Percentiles rank a stretch among this genome's conserved stretches.
phyloP scores from a whole-genome alignment of 2,329 filamentous ascomycete species.

The Cytospora piceae region DNA sequence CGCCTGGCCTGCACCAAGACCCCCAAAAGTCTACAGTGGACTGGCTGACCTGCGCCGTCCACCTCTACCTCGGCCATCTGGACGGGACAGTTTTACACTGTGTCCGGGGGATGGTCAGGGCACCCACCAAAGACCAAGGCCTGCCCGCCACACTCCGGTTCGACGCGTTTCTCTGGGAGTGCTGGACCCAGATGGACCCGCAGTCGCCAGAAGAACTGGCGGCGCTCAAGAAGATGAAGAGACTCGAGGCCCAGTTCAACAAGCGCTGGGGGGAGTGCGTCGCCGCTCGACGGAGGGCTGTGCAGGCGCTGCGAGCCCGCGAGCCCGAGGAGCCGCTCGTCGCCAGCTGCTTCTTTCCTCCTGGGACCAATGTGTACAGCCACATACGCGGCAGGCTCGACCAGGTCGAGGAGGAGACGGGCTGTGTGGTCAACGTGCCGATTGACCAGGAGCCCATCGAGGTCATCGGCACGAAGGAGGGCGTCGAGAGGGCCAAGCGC shows the following conservation, averaged over 20 bases:
- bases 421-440: neutral
- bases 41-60: slow-evolving; percentile 7
- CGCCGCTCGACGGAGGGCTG: neutral
- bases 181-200: neutral
- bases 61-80: neutral
- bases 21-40: neutral
- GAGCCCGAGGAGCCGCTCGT: neutral
- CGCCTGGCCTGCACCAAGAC: neutral
- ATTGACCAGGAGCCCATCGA: neutral
- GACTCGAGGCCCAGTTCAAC: neutral
- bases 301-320: neutral
- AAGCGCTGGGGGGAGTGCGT: neutral
- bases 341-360: neutral
- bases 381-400: neutral
- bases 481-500: neutral
- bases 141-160: slow-evolving; percentile 3
- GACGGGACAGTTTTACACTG: neutral
- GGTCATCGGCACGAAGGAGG: neutral
- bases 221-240: neutral
- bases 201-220: neutral
- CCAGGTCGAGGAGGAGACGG: neutral
- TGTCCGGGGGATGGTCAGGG: neutral
- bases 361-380: neutral
- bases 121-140: neutral
- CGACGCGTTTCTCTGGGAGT: slow-evolving; percentile 7